These are phyloP conservation scores for Nymphaea colorata DNA, from an alignment of 164 flowering plant genomes.

Conservation along the genomic window DNA sequence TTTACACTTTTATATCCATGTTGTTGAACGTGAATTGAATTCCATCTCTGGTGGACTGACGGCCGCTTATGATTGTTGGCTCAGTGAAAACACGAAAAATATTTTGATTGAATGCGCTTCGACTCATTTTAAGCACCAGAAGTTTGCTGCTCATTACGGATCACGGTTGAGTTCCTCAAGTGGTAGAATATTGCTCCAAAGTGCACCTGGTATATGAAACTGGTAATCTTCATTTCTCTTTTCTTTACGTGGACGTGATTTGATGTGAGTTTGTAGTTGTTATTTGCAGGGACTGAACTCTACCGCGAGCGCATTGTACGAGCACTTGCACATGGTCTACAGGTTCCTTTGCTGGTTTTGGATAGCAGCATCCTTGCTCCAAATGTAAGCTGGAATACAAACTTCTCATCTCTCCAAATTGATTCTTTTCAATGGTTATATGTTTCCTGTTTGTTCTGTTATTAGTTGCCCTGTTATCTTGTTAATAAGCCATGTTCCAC, in stretches of 20 bases:
- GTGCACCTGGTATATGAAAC: constrained; percentile 59
- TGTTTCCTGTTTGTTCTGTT: neutral
- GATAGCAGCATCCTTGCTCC: constrained; percentile 93
- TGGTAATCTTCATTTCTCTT: neutral
- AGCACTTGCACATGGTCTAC: constrained; percentile 81
- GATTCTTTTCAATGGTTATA: neutral
- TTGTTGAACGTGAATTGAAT: neutral
- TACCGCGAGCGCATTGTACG: constrained; percentile 85
- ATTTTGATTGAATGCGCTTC: constrained; percentile 80
- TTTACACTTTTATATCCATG: neutral
- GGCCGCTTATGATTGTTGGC: constrained; percentile 4
- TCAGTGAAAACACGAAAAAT: constrained; percentile 69
- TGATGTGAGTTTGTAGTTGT: neutral
- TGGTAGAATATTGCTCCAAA: constrained; percentile 89
- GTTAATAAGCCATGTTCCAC: neutral
- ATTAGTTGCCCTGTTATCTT: neutral
- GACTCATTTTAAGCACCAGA: constrained; percentile 68
- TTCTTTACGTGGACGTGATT: neutral
- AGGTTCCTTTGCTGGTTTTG: constrained; percentile 81
- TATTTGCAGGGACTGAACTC: constrained; percentile 72
- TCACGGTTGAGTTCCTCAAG: constrained; percentile 73
- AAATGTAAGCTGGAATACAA: constrained; percentile 41
- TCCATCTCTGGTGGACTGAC: neutral
- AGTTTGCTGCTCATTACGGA: constrained; percentile 51
- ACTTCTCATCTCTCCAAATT: neutral